phyloP scores from a whole-genome alignment of 441 rosid species.

The Flueggea neowawraea region DNA sequence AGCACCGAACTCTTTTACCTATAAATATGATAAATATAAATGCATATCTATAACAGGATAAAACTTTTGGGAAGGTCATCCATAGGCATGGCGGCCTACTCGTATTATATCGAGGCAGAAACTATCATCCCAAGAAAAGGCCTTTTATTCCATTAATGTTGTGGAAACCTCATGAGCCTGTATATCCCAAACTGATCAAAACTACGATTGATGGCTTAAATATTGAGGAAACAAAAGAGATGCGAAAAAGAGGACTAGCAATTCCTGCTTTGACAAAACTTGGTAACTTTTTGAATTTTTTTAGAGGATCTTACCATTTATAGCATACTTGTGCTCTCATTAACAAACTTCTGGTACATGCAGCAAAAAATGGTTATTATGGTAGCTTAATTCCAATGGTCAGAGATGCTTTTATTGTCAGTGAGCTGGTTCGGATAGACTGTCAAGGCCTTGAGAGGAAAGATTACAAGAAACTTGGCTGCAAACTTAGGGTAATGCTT shows the following conservation, averaged over 20 bases:
- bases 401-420: conserved; percentile 77
- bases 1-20: no score
- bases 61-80: conserved; percentile 77
- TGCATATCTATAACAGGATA: conserved; percentile 56
- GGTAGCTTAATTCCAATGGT: conserved; percentile 88
- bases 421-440: conserved; percentile 75
- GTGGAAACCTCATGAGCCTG: conserved; percentile 94
- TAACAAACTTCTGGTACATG: conserved; percentile 24
- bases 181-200: conserved; percentile 78
- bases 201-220: conserved; percentile 78
- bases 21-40: not conserved
- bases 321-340: not conserved
- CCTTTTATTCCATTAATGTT: conserved; percentile 81
- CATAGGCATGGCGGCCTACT: conserved; percentile 70
- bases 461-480: conserved; percentile 91
- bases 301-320: not conserved
- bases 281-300: conserved; percentile 31
- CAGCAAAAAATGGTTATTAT: conserved; percentile 93
- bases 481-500: conserved; percentile 71
- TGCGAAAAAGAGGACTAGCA: conserved; percentile 76
- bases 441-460: conserved; percentile 79
- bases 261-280: conserved; percentile 76
- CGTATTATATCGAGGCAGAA: conserved; percentile 82
- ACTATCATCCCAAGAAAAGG: conserved; percentile 69
- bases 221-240: conserved; percentile 79